Evolutionary conservation across 306 rosid genomes (phyloP).

Genomic region (Sophora flavescens): DNA sequence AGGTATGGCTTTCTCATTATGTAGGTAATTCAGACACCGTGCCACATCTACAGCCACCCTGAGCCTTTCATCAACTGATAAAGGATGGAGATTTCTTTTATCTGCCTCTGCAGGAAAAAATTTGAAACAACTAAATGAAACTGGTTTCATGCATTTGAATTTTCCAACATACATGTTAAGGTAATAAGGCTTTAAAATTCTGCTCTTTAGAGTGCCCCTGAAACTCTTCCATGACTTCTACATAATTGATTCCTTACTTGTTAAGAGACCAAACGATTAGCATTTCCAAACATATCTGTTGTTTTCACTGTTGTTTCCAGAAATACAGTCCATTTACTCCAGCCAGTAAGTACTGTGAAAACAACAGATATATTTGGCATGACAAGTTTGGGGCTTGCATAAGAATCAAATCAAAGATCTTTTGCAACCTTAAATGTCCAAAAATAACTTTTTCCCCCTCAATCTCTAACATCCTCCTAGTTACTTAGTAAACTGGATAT

Average conservation of each 20-base stretch:
- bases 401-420: not conserved
- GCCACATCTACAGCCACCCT: slow-evolving; percentile 68
- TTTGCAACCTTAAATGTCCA: not conserved
- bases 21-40: slow-evolving; percentile 68
- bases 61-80: slow-evolving; percentile 64
- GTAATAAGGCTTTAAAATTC: not conserved
- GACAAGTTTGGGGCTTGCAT: not conserved
- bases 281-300: not conserved
- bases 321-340: not conserved
- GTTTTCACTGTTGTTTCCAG: not conserved
- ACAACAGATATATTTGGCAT: not conserved
- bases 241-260: not conserved
- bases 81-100: slow-evolving; percentile 55
- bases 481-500: not conserved
- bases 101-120: slow-evolving; percentile 58
- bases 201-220: not conserved
- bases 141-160: slow-evolving; percentile 36
- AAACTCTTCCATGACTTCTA: not conserved
- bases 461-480: not conserved
- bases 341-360: not conserved
- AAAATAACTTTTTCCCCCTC: not conserved
- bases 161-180: not conserved
- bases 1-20: slow-evolving; percentile 80
- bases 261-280: not conserved
- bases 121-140: not conserved